Base-by-base conservation (phyloP, 2,329 filamentous ascomycete genomes). In the Paecilomyces sp. region DNA sequence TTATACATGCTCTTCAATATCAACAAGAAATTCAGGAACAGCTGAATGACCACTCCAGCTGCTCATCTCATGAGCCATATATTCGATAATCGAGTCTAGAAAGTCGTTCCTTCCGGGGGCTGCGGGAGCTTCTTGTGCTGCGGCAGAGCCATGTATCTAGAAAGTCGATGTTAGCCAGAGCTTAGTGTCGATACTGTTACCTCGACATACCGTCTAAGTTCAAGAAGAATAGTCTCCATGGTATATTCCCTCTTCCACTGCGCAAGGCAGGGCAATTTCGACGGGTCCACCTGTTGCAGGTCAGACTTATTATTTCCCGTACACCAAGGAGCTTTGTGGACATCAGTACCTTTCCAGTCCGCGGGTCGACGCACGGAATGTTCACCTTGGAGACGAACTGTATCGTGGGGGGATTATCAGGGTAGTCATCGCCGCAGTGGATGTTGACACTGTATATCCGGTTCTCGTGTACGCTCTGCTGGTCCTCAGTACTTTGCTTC, bases 391-490 rank as follows among this genome's bases (percentile, higher is more conserved):
- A 96, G 69, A 94, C 87, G 77, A 99, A 99, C 71, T 93, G 88
- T 70, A 99, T 90, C 57, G 88, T 87, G 0, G 94, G 94, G 54
- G 94, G 94, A 63, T 85, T 81, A 74, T 96, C 92, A 57, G 94
- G 94, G 75, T 99, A 99, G 60, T 90, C 81, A 55, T 87, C 83
- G 63, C 92, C 92, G 80, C 94, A 99, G 80, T 96, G 89, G 80
- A 99, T 96, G 78, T 93, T 95, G 70, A 99, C 85, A 67, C 91
- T 95, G 83, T 99, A 99, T 80, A 99, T 99, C 71, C 94, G 90
- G 79, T 99, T 99, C 82, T 99, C 94, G 75, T 97, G 93, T 63
- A 88, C 92, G 77, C 92, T 96, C 90, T 94, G 71, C 41, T 51
- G 55, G 22, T 5, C 25, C 52, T 58, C 54, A 53, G 57, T 63